These are phyloP conservation scores for Helianthus tuberosus DNA, from an alignment of 129 eudicot genomes.

Conservation along the genomic window DNA sequence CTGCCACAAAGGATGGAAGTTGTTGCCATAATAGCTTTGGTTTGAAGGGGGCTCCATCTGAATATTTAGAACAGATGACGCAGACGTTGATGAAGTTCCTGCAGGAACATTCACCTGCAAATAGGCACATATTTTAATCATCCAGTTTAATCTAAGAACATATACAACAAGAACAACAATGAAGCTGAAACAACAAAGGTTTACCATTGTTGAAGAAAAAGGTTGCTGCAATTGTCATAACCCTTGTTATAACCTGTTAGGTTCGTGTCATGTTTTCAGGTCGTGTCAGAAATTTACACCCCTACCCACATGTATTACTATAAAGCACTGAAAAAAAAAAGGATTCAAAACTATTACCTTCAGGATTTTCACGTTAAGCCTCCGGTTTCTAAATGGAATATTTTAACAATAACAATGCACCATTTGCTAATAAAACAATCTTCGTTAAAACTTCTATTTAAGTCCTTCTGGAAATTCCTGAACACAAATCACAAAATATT, in stretches of 20 bases:
- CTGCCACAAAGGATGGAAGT: not conserved
- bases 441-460: too few relatives aligned
- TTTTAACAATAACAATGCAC: too few relatives aligned
- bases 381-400: too few relatives aligned
- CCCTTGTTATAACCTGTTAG: too few relatives aligned
- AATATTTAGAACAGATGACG: slow-evolving; percentile 20
- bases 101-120: slow-evolving; percentile 62
- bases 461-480: slow-evolving; percentile 98
- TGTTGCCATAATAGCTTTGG: slow-evolving; percentile 9
- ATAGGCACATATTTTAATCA: not conserved
- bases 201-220: slow-evolving; percentile 59
- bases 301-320: too few relatives aligned
- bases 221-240: slow-evolving; percentile 45
- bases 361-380: too few relatives aligned
- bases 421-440: too few relatives aligned
- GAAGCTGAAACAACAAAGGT: slow-evolving; percentile 2
- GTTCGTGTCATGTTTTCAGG: too few relatives aligned
- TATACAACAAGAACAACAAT: not conserved
- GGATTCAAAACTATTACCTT: too few relatives aligned
- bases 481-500: slow-evolving; percentile 21
- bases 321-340: too few relatives aligned
- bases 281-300: too few relatives aligned
- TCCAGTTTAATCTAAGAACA: slow-evolving; percentile 4
- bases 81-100: slow-evolving; percentile 50
- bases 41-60: slow-evolving; percentile 3